phyloP scores from a whole-genome alignment of 148 eudicot genomes.

The Dysphania ambrosioides region DNA sequence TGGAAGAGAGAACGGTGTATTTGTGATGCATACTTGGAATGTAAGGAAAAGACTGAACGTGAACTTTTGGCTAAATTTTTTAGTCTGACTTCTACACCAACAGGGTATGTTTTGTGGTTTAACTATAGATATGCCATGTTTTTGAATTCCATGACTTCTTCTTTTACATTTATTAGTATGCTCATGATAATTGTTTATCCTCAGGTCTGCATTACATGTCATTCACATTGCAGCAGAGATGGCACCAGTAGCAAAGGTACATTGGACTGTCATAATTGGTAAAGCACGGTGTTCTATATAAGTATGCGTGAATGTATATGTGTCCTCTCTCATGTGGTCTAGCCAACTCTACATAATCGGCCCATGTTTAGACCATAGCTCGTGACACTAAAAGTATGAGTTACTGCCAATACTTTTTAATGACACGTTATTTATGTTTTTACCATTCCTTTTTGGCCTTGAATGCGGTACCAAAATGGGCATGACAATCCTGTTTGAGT shows the following conservation, averaged over 20 bases:
- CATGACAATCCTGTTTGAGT: neutral
- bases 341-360: neutral
- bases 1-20: slow-evolving; percentile 77
- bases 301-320: neutral
- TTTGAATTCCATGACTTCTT: neutral
- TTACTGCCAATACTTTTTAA: neutral
- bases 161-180: neutral
- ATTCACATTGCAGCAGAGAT: slow-evolving; percentile 97
- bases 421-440: neutral
- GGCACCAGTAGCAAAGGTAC: slow-evolving; percentile 99
- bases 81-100: slow-evolving; percentile 51
- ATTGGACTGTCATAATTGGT: slow-evolving; percentile 2
- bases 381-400: neutral
- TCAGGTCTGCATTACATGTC: slow-evolving; percentile 75
- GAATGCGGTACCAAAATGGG: neutral
- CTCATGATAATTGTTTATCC: slow-evolving; percentile 23
- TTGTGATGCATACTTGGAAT: slow-evolving; percentile 60
- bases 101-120: slow-evolving; percentile 39
- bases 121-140: neutral
- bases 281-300: neutral
- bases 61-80: slow-evolving; percentile 52
- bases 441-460: neutral
- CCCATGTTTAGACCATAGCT: neutral
- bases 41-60: slow-evolving; percentile 60
- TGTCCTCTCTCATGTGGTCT: neutral